Conservation (phyloP, 352 stramenopile genomes). For the Pythium phragmiticola region DNA sequence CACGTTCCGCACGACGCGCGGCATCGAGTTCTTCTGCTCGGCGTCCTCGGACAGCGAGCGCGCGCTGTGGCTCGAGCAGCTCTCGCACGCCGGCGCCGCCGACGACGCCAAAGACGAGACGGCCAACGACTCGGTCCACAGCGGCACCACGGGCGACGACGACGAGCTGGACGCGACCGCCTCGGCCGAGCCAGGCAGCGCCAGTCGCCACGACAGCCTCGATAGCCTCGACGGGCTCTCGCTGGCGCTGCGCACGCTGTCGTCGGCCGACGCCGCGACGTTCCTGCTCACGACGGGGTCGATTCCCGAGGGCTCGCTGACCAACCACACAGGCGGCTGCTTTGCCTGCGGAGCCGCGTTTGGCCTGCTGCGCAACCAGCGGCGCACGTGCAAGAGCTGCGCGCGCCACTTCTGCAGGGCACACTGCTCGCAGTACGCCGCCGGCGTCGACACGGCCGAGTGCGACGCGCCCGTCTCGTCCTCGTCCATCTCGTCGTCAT, state of each 20-base stretch:
- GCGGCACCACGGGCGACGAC: conserved; percentile 7
- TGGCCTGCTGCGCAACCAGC: conserved; percentile 17
- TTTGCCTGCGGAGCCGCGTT: conserved; percentile 30
- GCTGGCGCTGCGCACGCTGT: conserved; percentile 2
- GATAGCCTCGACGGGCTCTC: background rate
- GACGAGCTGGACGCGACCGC: conserved; percentile 7
- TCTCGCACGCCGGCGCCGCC: conserved; percentile 11
- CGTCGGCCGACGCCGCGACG: background rate
- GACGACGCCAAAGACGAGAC: background rate
- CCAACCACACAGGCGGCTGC: conserved; percentile 4
- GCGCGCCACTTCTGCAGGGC: conserved; percentile 27
- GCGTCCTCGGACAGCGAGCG: conserved; percentile 28
- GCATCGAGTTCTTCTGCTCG: conserved; percentile 34
- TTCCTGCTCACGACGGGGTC: background rate
- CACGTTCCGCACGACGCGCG: conserved; percentile 27
- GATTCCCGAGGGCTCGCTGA: background rate
- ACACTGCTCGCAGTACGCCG: conserved; percentile 30
- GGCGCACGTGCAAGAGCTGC: conserved; percentile 30
- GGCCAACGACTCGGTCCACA: background rate
- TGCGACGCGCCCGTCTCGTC: no score
- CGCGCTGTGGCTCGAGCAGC: conserved; percentile 28
- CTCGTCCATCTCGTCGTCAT: no score
- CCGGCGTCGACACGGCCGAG: conserved; percentile 1
- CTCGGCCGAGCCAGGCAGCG: background rate
- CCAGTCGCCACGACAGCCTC: background rate